Conservation (phyloP, 2,329 filamentous ascomycete genomes). For the Magnaporthales sp. region DNA sequence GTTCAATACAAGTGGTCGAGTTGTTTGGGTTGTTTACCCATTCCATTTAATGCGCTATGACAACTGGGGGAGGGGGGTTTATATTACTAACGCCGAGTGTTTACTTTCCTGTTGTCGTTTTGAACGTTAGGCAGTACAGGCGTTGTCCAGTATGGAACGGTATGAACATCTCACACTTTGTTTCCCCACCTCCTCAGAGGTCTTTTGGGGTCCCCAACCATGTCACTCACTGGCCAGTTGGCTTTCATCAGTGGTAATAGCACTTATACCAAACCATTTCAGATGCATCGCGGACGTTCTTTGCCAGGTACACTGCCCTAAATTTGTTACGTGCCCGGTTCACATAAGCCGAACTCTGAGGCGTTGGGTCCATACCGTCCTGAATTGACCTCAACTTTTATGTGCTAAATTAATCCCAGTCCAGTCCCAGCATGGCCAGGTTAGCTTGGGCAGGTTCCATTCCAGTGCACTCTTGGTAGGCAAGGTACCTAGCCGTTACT, state of each 20-base stretch:
- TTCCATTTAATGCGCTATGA: not conserved
- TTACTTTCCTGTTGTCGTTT: not conserved
- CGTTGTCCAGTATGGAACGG: not conserved
- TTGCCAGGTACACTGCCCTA: not conserved
- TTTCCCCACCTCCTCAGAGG: not conserved
- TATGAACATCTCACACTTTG: not conserved
- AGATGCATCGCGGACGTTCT: not conserved
- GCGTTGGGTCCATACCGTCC: not conserved
- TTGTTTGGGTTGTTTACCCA: not conserved
- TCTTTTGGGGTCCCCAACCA: not conserved
- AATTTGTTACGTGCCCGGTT: not conserved
- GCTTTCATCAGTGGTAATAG: not conserved
- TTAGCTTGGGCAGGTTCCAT: not conserved
- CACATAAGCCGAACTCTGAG: not conserved
- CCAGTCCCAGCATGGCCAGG: not conserved
- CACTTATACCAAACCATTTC: not conserved
- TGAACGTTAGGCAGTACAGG: not conserved
- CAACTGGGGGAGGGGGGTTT: not conserved
- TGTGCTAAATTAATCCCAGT: not conserved
- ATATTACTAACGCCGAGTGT: not conserved
- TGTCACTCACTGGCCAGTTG: not conserved
- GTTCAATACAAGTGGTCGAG: not conserved
- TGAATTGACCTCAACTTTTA: not conserved
- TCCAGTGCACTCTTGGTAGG: not conserved
- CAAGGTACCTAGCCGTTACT: not conserved